These are phyloP conservation scores for Sporobolomyces roseus DNA, from an alignment of 768 basidiomycete genomes.

Conservation along the genomic window DNA sequence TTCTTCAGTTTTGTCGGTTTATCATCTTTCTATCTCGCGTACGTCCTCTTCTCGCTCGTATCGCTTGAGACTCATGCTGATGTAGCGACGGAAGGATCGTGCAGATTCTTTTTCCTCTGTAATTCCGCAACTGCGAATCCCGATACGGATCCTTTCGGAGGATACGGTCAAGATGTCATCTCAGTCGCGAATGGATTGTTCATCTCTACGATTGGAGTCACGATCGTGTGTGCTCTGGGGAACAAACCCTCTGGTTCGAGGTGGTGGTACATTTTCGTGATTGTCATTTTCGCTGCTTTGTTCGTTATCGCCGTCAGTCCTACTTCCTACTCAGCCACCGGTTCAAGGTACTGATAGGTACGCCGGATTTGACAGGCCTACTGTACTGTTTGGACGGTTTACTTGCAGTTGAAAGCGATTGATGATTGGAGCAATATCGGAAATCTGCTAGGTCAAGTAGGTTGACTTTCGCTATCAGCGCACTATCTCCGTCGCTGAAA, in stretches of 20 bases:
- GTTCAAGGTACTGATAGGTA: constrained; percentile 28
- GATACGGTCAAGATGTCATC: constrained; percentile 69
- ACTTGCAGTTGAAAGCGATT: constrained; percentile 74
- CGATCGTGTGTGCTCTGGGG: constrained; percentile 65
- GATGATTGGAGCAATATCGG: constrained; percentile 67
- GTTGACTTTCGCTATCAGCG: constrained; percentile 47
- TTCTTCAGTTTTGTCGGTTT: constrained; percentile 47
- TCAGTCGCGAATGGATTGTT: constrained; percentile 62
- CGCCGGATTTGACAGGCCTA: constrained; percentile 53
- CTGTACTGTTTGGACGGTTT: constrained; percentile 84
- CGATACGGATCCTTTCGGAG: constrained; percentile 66
- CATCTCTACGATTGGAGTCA: constrained; percentile 75
- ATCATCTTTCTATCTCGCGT: constrained; percentile 54
- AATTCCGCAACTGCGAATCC: constrained; percentile 65
- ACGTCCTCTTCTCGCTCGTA: too few relatives aligned
- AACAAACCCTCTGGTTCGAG: constrained; percentile 75
- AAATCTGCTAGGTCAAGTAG: constrained; percentile 53
- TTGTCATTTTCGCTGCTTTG: constrained; percentile 67
- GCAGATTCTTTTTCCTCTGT: constrained; percentile 64
- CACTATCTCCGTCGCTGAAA: constrained; percentile 25
- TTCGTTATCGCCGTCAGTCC: constrained; percentile 55
- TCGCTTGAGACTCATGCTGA: too few relatives aligned
- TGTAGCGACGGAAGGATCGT: constrained; percentile 17
- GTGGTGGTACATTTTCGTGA: constrained; percentile 72
- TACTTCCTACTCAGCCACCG: constrained; percentile 38